A percentile compares a stretch with the other conserved stretches of the same genome.
Evolutionary conservation across 2,329 filamentous ascomycete species (phyloP).

Genomic region (Pseudogymnoascus sp.): DNA sequence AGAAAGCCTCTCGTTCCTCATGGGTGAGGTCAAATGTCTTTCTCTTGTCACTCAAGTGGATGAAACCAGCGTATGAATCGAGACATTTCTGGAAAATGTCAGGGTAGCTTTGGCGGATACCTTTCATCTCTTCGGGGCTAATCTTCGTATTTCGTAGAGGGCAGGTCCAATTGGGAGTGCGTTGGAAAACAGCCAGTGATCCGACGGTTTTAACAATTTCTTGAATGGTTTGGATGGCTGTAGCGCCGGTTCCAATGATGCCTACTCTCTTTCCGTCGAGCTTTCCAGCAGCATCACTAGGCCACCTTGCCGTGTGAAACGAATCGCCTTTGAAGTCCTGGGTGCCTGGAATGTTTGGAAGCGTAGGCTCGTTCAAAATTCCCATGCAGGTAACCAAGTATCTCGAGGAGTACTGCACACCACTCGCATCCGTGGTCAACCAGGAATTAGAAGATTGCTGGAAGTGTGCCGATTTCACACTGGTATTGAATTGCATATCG

Average conservation of each 20-base stretch:
- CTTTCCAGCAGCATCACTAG: conserved; percentile 13
- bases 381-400: conserved; percentile 14
- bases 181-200: conserved; percentile 32
- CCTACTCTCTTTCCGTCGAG: conserved; percentile 16
- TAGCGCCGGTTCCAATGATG: conserved; percentile 21
- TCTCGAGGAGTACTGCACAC: conserved; percentile 10
- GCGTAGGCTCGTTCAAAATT: conserved; percentile 5
- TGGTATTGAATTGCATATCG: conserved; percentile 34
- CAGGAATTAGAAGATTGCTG: conserved; percentile 32
- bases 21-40: conserved; percentile 28
- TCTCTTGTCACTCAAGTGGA: conserved; percentile 25
- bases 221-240: conserved; percentile 23
- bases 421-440: conserved; percentile 28
- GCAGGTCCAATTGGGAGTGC: conserved; percentile 8
- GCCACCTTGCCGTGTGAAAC: conserved; percentile 13
- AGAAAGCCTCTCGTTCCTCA: conserved; percentile 27
- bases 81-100: conserved; percentile 26
- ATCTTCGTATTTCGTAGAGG: conserved; percentile 20
- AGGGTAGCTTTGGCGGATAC: conserved; percentile 25
- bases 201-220: conserved; percentile 31
- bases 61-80: conserved; percentile 25
- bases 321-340: conserved; percentile 12
- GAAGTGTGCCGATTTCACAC: conserved; percentile 33
- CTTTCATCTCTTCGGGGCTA: conserved; percentile 26
- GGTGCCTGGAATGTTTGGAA: conserved; percentile 12